Evolutionary conservation across 2,329 filamentous ascomycete genomes (phyloP).

Genomic region (Dothistroma pini): DNA sequence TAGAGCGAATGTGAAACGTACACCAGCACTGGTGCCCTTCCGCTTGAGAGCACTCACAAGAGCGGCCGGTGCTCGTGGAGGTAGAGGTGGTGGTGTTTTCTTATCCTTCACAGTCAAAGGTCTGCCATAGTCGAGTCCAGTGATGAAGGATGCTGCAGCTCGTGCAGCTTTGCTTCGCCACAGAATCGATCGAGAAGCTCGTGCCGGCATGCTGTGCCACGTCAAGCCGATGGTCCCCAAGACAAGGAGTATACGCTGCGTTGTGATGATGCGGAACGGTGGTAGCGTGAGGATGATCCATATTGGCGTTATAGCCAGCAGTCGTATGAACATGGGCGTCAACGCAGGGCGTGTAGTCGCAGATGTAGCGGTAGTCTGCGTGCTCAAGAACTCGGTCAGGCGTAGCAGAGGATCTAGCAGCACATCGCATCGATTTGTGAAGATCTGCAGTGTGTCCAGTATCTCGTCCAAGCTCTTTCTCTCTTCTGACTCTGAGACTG

Average conservation of each 20-base stretch:
- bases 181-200: slow-evolving; percentile 79
- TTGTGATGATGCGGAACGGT: slow-evolving; percentile 80
- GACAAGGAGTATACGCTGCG: slow-evolving; percentile 75
- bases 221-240: slow-evolving; percentile 83
- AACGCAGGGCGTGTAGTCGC: slow-evolving; percentile 87
- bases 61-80: slow-evolving; percentile 18
- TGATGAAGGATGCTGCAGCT: slow-evolving; percentile 65
- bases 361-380: slow-evolving; percentile 83
- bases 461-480: slow-evolving; percentile 98
- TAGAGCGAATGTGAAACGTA: slow-evolving; percentile 93
- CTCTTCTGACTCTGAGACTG: slow-evolving; percentile 58
- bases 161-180: slow-evolving; percentile 83
- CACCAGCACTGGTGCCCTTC: slow-evolving; percentile 57
- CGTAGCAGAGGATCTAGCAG: slow-evolving; percentile 83
- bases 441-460: slow-evolving; percentile 83
- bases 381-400: slow-evolving; percentile 81
- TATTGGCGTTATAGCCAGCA: slow-evolving; percentile 79
- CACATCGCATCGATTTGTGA: slow-evolving; percentile 89
- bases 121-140: slow-evolving; percentile 43
- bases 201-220: slow-evolving; percentile 85
- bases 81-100: slow-evolving; percentile 16
- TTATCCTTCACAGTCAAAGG: slow-evolving; percentile 33
- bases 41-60: slow-evolving; percentile 38
- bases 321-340: slow-evolving; percentile 83
- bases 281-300: slow-evolving; percentile 83